phyloP scores from a whole-genome alignment of 148 eudicot genomes.

The Salicornia ramosissima region DNA sequence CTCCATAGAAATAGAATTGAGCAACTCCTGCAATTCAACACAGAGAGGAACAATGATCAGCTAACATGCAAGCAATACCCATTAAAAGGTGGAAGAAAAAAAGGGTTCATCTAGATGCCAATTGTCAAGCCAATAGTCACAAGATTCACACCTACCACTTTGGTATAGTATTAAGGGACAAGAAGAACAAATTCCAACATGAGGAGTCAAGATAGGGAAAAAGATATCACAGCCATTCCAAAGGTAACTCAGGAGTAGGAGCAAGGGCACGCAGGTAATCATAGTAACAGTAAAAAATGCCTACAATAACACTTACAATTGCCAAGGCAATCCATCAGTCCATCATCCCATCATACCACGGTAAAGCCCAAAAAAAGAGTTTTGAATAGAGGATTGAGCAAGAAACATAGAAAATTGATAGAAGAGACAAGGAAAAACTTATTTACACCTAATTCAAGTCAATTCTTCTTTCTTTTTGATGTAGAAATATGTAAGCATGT shows the following conservation, averaged over 20 bases:
- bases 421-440: not conserved
- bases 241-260: not conserved
- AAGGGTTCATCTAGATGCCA: not conserved
- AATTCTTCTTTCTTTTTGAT: not conserved
- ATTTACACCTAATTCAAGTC: not conserved
- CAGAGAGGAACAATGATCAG: constrained; percentile 2
- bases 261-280: not conserved
- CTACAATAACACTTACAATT: not conserved
- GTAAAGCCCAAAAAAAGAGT: too few species aligned
- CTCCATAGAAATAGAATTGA: constrained; percentile 55
- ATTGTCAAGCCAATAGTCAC: not conserved
- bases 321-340: not conserved
- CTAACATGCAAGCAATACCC: not conserved
- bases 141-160: not conserved
- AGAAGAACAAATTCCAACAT: not conserved
- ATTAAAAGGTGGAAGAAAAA: not conserved
- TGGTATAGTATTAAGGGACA: not conserved
- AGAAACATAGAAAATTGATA: not conserved
- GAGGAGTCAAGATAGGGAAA: not conserved
- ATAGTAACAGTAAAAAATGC: not conserved
- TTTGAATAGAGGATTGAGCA: not conserved
- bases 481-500: not conserved
- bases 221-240: not conserved
- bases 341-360: not conserved
- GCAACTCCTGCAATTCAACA: constrained; percentile 69